Evolutionary conservation across 148 eudicot species (phyloP).

Genomic region (Nepenthes gracilis): DNA sequence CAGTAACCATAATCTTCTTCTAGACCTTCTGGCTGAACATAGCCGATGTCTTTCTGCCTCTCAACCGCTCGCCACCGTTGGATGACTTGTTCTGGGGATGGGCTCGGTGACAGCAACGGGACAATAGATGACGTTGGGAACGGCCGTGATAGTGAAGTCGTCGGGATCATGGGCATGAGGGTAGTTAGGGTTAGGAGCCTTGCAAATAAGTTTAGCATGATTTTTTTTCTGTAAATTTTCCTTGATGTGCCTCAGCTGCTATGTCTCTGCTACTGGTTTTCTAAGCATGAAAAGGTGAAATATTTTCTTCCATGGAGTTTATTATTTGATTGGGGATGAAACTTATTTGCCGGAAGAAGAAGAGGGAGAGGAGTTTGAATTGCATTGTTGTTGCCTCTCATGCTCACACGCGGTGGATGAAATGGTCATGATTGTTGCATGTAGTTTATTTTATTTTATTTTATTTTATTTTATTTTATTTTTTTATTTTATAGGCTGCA

Average conservation of each 20-base stretch:
- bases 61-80: background rate
- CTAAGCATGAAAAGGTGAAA: too few species aligned
- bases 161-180: constrained; percentile 4
- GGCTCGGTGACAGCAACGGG: background rate
- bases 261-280: background rate
- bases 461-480: too few species aligned
- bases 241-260: background rate
- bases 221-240: too few species aligned
- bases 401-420: constrained; percentile 15
- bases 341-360: too few species aligned
- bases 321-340: too few species aligned
- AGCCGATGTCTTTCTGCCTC: background rate
- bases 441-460: background rate
- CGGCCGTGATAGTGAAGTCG: background rate
- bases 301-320: too few species aligned
- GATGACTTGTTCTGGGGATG: background rate
- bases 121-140: background rate
- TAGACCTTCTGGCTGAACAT: background rate
- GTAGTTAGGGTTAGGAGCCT: constrained; percentile 10
- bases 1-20: constrained; percentile 34
- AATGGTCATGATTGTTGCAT: constrained; percentile 27
- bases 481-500: background rate
- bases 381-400: background rate
- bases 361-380: too few species aligned
- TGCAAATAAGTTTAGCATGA: background rate